Conservation (phyloP, 1,284 basidiomycete genomes). For the Malassezia nana region DNA sequence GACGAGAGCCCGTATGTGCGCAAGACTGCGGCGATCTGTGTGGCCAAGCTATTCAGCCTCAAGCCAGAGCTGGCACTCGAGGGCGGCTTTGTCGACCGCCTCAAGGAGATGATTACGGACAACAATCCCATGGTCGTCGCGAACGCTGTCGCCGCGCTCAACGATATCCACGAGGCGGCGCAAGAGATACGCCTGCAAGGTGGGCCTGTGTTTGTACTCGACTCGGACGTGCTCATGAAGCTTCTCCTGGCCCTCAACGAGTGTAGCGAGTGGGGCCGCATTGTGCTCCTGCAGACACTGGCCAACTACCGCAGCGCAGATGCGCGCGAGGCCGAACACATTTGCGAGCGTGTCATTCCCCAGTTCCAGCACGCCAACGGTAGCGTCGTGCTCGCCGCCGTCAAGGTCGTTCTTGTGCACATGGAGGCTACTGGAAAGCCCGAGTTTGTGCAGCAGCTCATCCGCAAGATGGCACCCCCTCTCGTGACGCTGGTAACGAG, state of each 20-base stretch:
- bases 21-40: constrained; percentile 48
- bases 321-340: constrained; percentile 84
- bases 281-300: constrained; percentile 78
- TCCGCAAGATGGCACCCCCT: constrained; percentile 96
- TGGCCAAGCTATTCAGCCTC: constrained; percentile 91
- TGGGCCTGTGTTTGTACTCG: constrained; percentile 66
- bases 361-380: constrained; percentile 97
- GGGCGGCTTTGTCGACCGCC: constrained; percentile 79
- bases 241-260: constrained; percentile 91
- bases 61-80: constrained; percentile 90
- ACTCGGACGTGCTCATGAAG: constrained; percentile 69
- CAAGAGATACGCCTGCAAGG: constrained; percentile 27
- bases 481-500: constrained; percentile 60
- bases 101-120: constrained; percentile 78
- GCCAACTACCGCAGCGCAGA: constrained; percentile 72
- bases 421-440: constrained; percentile 56
- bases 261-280: constrained; percentile 96
- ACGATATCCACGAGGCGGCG: constrained; percentile 68
- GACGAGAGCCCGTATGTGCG: constrained; percentile 97
- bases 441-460: constrained; percentile 73
- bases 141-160: constrained; percentile 83
- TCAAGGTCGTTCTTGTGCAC: constrained; percentile 84
- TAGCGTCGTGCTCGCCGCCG: constrained; percentile 82
- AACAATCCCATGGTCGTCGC: constrained; percentile 98
- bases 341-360: constrained; percentile 93